Evolutionary conservation across 306 rosid genomes (phyloP).

Genomic region (Cicer bijugum): DNA sequence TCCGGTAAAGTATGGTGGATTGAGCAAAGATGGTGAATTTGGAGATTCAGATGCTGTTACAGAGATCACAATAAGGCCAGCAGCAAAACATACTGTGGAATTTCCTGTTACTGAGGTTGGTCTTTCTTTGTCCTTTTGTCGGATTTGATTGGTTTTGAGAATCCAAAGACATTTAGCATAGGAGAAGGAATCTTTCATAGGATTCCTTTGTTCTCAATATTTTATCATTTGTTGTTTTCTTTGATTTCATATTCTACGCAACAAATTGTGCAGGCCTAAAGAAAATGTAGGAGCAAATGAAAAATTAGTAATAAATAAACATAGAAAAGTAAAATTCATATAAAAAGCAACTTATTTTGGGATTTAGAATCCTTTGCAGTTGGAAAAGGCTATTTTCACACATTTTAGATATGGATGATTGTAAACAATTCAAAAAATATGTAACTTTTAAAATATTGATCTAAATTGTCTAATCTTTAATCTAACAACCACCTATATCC

Average conservation of each 20-base stretch:
- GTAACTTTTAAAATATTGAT: too few relatives aligned
- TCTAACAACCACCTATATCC: too few relatives aligned
- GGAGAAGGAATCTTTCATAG: constrained; percentile 48
- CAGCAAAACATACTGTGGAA: constrained; percentile 66
- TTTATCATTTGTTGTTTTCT: constrained; percentile 27
- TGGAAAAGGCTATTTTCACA: too few relatives aligned
- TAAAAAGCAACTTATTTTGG: constrained; percentile 5
- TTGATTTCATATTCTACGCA: constrained; percentile 28
- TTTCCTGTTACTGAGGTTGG: constrained; percentile 72
- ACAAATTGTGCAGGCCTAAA: constrained; percentile 9
- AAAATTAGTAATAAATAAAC: constrained; percentile 9
- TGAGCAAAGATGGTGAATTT: constrained; percentile 70
- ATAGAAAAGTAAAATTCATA: neutral
- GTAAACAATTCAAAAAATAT: too few relatives aligned
- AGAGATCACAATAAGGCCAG: constrained; percentile 62
- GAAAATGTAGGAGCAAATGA: neutral
- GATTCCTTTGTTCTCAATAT: constrained; percentile 47
- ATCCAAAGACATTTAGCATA: constrained; percentile 45
- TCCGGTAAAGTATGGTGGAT: constrained; percentile 80
- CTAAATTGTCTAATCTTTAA: too few relatives aligned
- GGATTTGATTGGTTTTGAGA: constrained; percentile 31
- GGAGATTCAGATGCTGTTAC: constrained; percentile 61
- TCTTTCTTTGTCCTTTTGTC: constrained; percentile 17
- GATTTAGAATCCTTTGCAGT: too few relatives aligned
- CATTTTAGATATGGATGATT: too few relatives aligned